Conservation (phyloP, 176 grass and related monocot genomes). For the Bonia amplexicaulis region DNA sequence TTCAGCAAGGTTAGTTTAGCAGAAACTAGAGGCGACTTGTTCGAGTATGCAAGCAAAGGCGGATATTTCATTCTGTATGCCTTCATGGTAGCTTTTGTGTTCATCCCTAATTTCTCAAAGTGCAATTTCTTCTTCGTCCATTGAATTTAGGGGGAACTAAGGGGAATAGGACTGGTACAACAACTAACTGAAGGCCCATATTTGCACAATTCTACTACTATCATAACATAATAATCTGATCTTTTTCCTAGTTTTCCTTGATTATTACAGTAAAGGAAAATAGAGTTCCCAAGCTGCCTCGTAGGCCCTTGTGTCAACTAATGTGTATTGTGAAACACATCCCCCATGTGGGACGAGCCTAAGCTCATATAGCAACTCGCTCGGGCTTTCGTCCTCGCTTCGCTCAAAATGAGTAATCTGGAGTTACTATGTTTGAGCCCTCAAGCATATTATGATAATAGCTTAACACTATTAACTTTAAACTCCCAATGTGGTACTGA, state of each 20-base stretch:
- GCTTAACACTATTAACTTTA: too few relatives aligned
- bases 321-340: neutral
- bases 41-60: too few relatives aligned
- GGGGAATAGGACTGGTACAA: neutral
- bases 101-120: too few relatives aligned
- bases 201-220: neutral
- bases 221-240: neutral
- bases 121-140: too few relatives aligned
- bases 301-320: neutral
- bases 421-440: neutral
- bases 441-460: too few relatives aligned
- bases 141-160: neutral
- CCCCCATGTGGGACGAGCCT: neutral
- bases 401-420: neutral
- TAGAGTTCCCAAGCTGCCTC: neutral
- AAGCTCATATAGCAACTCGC: neutral
- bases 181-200: neutral
- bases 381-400: neutral
- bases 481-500: neutral
- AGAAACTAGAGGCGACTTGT: neutral
- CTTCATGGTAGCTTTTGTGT: too few relatives aligned
- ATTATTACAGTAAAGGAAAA: neutral
- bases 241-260: neutral
- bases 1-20: neutral
- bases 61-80: too few relatives aligned